Evolutionary conservation across 179 eudicot species (phyloP).

Genomic region (Silene noctiflora): DNA sequence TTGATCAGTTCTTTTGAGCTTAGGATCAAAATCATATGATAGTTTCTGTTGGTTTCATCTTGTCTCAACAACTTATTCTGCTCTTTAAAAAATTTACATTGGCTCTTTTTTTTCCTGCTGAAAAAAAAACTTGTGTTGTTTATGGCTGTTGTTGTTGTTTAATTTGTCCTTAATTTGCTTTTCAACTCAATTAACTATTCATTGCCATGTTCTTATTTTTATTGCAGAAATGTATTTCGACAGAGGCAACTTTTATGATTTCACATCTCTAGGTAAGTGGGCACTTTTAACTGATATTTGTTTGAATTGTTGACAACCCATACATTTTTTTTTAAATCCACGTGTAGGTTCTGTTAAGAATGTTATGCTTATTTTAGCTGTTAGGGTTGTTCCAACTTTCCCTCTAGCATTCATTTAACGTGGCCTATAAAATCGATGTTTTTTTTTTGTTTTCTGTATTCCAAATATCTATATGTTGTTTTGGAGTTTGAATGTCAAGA

Average conservation of each 20-base stretch:
- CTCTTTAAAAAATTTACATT: neutral
- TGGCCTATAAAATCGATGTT: too few relatives aligned
- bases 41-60: neutral
- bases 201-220: slow-evolving; percentile 10
- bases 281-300: neutral
- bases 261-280: slow-evolving; percentile 87
- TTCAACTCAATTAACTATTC: neutral
- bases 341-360: neutral
- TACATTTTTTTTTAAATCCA: neutral
- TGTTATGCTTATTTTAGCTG: neutral
- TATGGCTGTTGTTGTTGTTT: neutral
- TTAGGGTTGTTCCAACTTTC: neutral
- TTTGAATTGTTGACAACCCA: neutral
- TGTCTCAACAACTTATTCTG: neutral
- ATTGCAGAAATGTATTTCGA: slow-evolving; percentile 94
- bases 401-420: neutral
- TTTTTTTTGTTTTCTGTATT: neutral
- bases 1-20: too few relatives aligned
- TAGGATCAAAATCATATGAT: neutral
- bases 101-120: neutral
- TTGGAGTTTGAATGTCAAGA: neutral
- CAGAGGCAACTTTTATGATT: slow-evolving; percentile 93
- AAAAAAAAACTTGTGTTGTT: neutral
- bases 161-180: slow-evolving; percentile 10
- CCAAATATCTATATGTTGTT: neutral